These are phyloP conservation scores for Triticum timopheevii DNA, from an alignment of 176 grass and related monocot genomes.

Conservation along the genomic window DNA sequence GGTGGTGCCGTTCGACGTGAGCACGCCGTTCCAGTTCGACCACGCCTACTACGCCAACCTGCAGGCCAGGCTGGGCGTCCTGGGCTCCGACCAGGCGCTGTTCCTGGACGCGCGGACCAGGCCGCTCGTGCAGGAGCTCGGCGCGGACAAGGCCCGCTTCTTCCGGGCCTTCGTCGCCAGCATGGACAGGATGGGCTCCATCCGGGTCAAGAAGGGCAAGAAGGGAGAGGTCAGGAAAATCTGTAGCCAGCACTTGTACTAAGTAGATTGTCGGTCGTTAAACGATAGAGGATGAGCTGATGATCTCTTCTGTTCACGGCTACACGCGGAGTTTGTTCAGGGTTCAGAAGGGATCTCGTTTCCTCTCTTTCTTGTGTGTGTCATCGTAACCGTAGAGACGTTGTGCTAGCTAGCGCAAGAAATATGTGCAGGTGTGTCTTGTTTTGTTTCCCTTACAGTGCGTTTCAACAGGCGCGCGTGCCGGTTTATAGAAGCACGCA, in stretches of 20 bases:
- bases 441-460: neutral
- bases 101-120: conserved; percentile 63
- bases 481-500: neutral
- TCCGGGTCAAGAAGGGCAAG: conserved; percentile 83
- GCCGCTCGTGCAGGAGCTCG: conserved; percentile 57
- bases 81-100: conserved; percentile 82
- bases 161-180: conserved; percentile 57
- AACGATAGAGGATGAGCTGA: neutral
- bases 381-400: neutral
- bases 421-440: neutral
- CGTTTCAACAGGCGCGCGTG: neutral
- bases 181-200: conserved; percentile 80
- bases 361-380: neutral
- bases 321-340: neutral
- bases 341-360: neutral
- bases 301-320: neutral
- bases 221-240: conserved; percentile 79
- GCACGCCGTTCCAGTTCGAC: conserved; percentile 75
- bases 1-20: conserved; percentile 69
- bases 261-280: neutral
- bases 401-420: conserved; percentile 5
- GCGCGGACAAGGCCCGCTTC: conserved; percentile 54
- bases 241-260: conserved; percentile 60
- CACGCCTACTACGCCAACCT: conserved; percentile 68
- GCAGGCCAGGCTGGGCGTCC: conserved; percentile 66